Evolutionary conservation across 2,329 filamentous ascomycete genomes (phyloP).

Genomic region (Colletotrichum spaethianum): DNA sequence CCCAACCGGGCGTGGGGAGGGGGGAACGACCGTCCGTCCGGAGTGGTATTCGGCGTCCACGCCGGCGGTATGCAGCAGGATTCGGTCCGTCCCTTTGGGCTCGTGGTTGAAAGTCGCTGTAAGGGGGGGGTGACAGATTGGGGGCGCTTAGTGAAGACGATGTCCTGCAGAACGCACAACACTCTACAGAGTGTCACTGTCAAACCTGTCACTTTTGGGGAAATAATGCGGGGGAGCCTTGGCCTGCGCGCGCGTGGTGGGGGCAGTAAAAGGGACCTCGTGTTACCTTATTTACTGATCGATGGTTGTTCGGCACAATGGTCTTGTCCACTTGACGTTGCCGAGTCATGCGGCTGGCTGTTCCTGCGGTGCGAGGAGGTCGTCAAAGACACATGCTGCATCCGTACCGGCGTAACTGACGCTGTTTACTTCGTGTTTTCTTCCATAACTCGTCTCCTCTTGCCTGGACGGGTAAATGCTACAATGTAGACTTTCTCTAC

Average conservation of each 20-base stretch:
- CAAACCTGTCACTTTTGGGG: neutral
- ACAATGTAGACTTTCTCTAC: too few species aligned
- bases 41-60: constrained; percentile 31
- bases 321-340: constrained; percentile 2
- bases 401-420: neutral
- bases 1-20: constrained; percentile 15
- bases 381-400: neutral
- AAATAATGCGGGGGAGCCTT: constrained; percentile 6
- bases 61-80: constrained; percentile 29
- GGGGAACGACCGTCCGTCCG: neutral
- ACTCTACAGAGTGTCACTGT: neutral
- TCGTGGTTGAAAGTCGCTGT: constrained; percentile 10
- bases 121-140: neutral
- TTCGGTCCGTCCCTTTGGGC: constrained; percentile 32
- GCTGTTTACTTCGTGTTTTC: neutral
- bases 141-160: neutral
- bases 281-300: neutral
- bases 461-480: too few species aligned
- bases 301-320: neutral
- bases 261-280: neutral
- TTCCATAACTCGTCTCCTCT: neutral
- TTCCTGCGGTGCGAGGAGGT: neutral
- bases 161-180: constrained; percentile 2
- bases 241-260: neutral
- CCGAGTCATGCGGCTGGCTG: constrained; percentile 5